Evolutionary conservation across 192 early-diverging fungal genomes (phyloP), one percentile per base, ranked within the genome.

Genomic region (Coemansia sp.): DNA sequence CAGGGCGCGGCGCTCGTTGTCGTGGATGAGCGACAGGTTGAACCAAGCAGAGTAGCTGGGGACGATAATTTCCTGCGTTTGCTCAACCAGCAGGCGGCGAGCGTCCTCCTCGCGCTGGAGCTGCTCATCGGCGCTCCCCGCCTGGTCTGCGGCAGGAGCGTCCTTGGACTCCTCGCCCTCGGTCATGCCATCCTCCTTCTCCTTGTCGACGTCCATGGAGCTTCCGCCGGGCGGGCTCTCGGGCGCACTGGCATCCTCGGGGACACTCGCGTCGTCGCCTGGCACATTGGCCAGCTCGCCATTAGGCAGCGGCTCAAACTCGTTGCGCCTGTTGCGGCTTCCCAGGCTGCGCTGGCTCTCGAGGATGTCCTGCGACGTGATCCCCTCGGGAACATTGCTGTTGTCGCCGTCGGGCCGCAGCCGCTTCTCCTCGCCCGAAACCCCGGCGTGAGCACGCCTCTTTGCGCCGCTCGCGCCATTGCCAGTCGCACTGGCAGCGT

Each of bases 31-130:
- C 15, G 79, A 64, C 64, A 96, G 84, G 58, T 89, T 84, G 71
- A 98, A 99, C 98, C 98, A 99, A 0, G 94, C 90, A 9, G 95
- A 83, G 72, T 98, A 98, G n/a, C 88, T 86, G 35, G 98, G 98
- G 27, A 93, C 84, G 6, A 89, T 85, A 24, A 92, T 85, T 60
- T 89, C 87, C 41, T 92, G 85, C 0, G 91, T 87, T 62, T 93
- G 93, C 63, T 87, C 78, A 5, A 85, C 81, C 19, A 94, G 80
- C 49, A 87, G 87, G 22, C 86, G 85, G 25, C 85, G 78, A 12
- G 91, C 92, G 56, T 90, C 89, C 54, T 89, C 87, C 62, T 91
- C 90, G 67, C 70, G 72, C 63, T 76, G 69, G 37, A 67, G 70
- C 64, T 80, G 69, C 57, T 69, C 66, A 41, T 77, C 71, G 3